These are phyloP conservation scores for Neodidymelliopsis sp. DNA, from an alignment of 2,329 filamentous ascomycete species.

Conservation along the genomic window DNA sequence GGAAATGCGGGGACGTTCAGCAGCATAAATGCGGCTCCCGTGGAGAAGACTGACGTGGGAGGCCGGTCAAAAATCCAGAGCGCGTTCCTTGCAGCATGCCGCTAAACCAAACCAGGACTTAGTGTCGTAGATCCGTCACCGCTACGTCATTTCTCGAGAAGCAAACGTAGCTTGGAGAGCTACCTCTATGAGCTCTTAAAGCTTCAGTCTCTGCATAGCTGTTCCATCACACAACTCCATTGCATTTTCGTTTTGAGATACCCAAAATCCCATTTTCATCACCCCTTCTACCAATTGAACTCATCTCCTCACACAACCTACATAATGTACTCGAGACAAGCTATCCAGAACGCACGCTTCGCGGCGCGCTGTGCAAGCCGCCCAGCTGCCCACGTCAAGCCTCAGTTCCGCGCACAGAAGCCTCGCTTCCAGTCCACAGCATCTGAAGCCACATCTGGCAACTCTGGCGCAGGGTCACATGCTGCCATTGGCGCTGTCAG, in stretches of 20 bases:
- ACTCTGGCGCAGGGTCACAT: constrained; percentile 41
- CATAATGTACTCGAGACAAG: constrained; percentile 46
- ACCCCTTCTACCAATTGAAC: constrained; percentile 13
- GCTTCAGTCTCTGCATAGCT: background rate
- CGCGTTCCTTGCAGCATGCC: constrained; percentile 3
- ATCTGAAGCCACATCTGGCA: constrained; percentile 28
- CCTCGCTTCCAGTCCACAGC: constrained; percentile 46
- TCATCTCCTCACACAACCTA: constrained; percentile 2
- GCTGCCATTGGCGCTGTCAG: constrained; percentile 58
- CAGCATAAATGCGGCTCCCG: constrained; percentile 6
- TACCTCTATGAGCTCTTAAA: constrained; percentile 7
- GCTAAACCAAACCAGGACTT: background rate
- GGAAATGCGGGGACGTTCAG: constrained; percentile 10
- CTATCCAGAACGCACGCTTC: constrained; percentile 40
- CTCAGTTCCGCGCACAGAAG: constrained; percentile 38
- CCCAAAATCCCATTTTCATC: background rate
- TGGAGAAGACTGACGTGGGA: constrained; percentile 16
- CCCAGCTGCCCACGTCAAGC: constrained; percentile 34
- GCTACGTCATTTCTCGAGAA: constrained; percentile 3
- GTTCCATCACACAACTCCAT: constrained; percentile 9
- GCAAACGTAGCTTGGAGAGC: background rate
- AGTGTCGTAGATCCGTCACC: constrained; percentile 7
- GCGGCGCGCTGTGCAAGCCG: constrained; percentile 40
- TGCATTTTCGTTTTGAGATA: constrained; percentile 9
- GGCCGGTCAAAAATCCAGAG: background rate